A percentile compares a stretch with the other conserved stretches of the same genome.
Conservation (phyloP, 2,329 filamentous ascomycete species). For the Tolypocladium inflatum region DNA sequence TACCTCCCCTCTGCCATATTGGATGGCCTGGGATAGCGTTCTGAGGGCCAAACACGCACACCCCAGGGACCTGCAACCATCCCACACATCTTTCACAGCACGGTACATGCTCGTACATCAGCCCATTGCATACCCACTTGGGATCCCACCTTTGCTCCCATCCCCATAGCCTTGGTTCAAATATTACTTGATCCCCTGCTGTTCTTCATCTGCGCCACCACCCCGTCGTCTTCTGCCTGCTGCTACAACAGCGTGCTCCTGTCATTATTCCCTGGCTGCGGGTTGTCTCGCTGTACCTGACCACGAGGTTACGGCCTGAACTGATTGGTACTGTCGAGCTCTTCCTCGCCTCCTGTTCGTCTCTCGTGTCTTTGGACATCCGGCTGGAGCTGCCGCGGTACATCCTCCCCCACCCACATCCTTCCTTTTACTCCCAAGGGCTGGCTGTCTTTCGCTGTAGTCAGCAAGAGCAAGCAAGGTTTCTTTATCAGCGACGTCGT, state of each 20-base stretch:
- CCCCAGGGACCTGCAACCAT: not conserved
- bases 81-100: not conserved
- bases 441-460: conserved; percentile 5
- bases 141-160: conserved; percentile 21
- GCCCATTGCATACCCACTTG: conserved; percentile 23
- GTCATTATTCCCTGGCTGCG: conserved; percentile 5
- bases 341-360: not conserved
- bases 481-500: conserved; percentile 28
- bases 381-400: not conserved
- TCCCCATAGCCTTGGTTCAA: conserved; percentile 24
- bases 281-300: not conserved
- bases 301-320: not conserved
- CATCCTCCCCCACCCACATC: not conserved
- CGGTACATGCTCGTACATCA: conserved; percentile 14
- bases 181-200: conserved; percentile 20
- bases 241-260: conserved; percentile 4
- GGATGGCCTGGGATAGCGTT: not conserved
- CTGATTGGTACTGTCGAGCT: conserved; percentile 3
- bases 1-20: not conserved
- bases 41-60: not conserved
- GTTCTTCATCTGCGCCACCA: conserved; percentile 18
- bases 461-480: conserved; percentile 20
- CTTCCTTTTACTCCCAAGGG: not conserved
- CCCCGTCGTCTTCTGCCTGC: conserved; percentile 12
- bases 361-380: not conserved